Base-by-base conservation (phyloP, 1,139 yeast genomes). In the Suhomyces terraborum region DNA sequence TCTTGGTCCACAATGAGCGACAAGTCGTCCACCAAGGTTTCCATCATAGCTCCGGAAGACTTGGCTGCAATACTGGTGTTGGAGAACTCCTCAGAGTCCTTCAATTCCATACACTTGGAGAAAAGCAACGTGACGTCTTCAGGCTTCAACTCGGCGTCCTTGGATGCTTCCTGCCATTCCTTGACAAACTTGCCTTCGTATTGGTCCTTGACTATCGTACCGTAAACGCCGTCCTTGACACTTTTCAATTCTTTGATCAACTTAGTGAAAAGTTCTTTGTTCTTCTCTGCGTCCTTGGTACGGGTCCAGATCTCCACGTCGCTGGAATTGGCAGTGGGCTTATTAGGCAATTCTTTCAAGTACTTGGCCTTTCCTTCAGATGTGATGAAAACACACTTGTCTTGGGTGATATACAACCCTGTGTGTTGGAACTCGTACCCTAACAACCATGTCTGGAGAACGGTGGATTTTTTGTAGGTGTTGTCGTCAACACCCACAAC, bases 351-450 rank as follows among this genome's bases (percentile, higher is more conserved):
- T 3, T 77, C 75, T 37, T 73, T 75, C 54, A 91, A 68, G 64
- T 89, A 85, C 59, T 84, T 87, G 38, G 95, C 89, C 56, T 91
- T 91, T n/a, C 89, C 88, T 40, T 82, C 84, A 26, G 94, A 83
- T 0, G 98, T 91, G 45, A 91, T 75, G 45, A 93, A 71, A 12
- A 80, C 66, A 36, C 83, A 70, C 53, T 80, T 80, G 33, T 77
- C 77, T 41, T 77, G 74, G 5, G 87, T 78, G 46, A 91, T 68
- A 39, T 77, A 80, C 45, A 93, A 66, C 32, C 82, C 83, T 1
- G 98, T 89, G 43, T 95, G 94, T 17, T 96, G 95, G 58, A 93
- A 91, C 60, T 94, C 98, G 60, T 91, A 93, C 6, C 98, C 97
- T 45, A 93, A 69, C 45, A 93, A 70, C 98, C 98, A 93, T 37